phyloP scores from a whole-genome alignment of 2,329 filamentous ascomycete genomes.

The Fusarium sp. region DNA sequence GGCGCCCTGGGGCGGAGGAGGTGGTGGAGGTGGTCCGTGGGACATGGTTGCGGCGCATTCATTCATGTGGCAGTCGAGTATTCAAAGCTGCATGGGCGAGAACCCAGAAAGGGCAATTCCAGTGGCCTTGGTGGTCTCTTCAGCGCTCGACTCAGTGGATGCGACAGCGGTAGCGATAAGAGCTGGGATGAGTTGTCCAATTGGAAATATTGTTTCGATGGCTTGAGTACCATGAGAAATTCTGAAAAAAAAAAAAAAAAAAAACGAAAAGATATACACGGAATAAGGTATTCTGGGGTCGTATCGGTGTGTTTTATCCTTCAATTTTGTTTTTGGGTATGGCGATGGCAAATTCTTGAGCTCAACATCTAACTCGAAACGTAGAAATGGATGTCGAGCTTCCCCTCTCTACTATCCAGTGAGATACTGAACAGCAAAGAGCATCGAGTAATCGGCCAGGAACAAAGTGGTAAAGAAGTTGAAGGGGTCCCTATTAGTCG shows the following conservation, averaged over 20 bases:
- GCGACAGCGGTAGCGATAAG: background rate
- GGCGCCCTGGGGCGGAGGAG: conserved; percentile 43
- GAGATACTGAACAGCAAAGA: background rate
- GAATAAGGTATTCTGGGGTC: background rate
- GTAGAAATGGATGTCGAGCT: background rate
- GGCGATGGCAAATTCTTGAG: background rate
- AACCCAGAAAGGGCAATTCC: conserved; percentile 20
- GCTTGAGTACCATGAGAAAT: conserved; percentile 5
- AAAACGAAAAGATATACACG: background rate
- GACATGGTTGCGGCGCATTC: conserved; percentile 47
- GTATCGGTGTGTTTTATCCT: conserved; percentile 4
- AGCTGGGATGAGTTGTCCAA: conserved; percentile 4
- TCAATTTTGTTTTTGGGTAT: background rate
- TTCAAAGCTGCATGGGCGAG: conserved; percentile 44
- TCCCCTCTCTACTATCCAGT: background rate
- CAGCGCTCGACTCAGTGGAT: conserved; percentile 18
- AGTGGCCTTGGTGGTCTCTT: conserved; percentile 12
- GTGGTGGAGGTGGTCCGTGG: conserved; percentile 50
- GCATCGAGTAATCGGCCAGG: background rate
- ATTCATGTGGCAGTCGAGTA: conserved; percentile 39
- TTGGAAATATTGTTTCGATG: conserved; percentile 5
- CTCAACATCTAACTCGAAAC: background rate
- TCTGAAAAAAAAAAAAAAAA: background rate
- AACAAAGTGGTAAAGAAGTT: background rate
- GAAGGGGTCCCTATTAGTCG: background rate